phyloP scores from a whole-genome alignment of 108 stramenopile species.

The Phaeodactylum tricornutum region DNA sequence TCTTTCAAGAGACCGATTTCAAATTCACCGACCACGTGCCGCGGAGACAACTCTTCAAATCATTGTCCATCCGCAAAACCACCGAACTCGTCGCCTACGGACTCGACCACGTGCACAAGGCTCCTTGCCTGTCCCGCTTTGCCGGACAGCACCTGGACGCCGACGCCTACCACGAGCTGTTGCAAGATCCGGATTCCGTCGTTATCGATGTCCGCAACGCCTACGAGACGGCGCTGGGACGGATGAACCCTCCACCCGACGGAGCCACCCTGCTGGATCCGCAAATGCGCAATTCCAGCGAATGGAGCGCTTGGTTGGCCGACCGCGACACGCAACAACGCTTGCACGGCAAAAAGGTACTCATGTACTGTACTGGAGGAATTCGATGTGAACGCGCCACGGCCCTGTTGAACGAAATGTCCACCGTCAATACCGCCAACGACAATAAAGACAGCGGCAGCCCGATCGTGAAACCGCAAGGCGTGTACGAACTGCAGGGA shows the following conservation, averaged over 20 bases:
- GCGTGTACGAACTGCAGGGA: constrained; percentile 66
- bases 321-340: constrained; percentile 43
- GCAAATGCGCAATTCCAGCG: constrained; percentile 56
- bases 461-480: constrained; percentile 20
- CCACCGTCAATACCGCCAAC: constrained; percentile 11
- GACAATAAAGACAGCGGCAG: neutral
- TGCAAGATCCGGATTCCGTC: constrained; percentile 58
- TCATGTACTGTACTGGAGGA: constrained; percentile 67
- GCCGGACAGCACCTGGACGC: constrained; percentile 62
- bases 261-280: constrained; percentile 66
- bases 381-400: constrained; percentile 75
- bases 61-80: constrained; percentile 38
- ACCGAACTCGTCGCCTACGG: constrained; percentile 76
- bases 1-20: constrained; percentile 63
- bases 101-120: constrained; percentile 38
- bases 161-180: constrained; percentile 60
- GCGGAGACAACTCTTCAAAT: constrained; percentile 37
- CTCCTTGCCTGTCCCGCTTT: constrained; percentile 40
- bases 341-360: constrained; percentile 60
- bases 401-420: constrained; percentile 61
- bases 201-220: constrained; percentile 77
- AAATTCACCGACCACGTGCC: constrained; percentile 64
- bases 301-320: constrained; percentile 71
- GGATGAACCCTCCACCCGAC: constrained; percentile 43
- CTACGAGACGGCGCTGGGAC: constrained; percentile 66